phyloP scores from a whole-genome alignment of 495 filamentous ascomycete genomes.

The Penicillium subrubescens region DNA sequence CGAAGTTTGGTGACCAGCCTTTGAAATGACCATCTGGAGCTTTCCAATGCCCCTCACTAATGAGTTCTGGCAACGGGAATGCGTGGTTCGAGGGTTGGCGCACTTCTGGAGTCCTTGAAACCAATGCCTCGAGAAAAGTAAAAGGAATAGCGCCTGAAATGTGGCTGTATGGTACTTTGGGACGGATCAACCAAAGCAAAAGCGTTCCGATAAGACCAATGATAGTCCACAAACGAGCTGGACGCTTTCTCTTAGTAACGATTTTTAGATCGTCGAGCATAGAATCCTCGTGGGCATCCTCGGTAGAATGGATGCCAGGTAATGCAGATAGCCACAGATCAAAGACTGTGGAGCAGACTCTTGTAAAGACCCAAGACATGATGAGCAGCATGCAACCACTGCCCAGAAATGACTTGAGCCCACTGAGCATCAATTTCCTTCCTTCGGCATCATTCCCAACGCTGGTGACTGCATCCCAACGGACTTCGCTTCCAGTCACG shows the following conservation, averaged over 20 bases:
- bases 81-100: constrained; percentile 3
- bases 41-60: constrained; percentile 26
- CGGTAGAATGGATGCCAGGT: neutral
- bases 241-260: neutral
- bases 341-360: constrained; percentile 12
- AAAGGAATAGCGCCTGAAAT: constrained; percentile 31
- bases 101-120: neutral
- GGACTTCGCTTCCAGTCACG: constrained; percentile 30
- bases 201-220: neutral
- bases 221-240: constrained; percentile 15
- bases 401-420: constrained; percentile 23
- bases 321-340: constrained; percentile 18
- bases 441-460: constrained; percentile 28
- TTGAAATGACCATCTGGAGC: constrained; percentile 22
- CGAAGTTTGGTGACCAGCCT: constrained; percentile 18
- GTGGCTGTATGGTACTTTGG: constrained; percentile 28
- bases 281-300: constrained; percentile 13
- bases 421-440: constrained; percentile 27
- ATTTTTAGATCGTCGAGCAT: neutral
- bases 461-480: constrained; percentile 29
- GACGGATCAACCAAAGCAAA: constrained; percentile 21
- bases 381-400: constrained; percentile 14
- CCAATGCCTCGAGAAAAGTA: constrained; percentile 20
- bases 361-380: constrained; percentile 17
- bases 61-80: constrained; percentile 23